A percentile compares a stretch with the other conserved stretches of the same genome.
phyloP scores from a whole-genome alignment of 371 early-diverging fungal genomes.

The Chytridium lagenaria region DNA sequence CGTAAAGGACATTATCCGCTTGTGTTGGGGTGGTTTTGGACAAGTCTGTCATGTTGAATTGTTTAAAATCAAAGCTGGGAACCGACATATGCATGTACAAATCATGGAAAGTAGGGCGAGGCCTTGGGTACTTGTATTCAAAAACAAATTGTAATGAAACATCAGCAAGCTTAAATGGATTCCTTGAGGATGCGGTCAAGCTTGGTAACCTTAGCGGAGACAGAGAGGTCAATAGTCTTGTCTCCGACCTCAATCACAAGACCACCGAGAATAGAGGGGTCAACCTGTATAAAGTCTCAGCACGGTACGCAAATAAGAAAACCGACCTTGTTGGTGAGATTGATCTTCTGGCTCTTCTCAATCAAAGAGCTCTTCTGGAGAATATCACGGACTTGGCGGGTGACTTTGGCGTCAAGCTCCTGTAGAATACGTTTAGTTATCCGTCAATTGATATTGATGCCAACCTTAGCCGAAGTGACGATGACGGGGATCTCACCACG shows the following conservation, averaged over 20 bases:
- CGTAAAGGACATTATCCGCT: neutral
- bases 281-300: slow-evolving; percentile 59
- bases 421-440: slow-evolving; percentile 18
- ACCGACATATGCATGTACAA: too few species aligned
- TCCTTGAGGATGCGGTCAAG: slow-evolving; percentile 84
- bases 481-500: slow-evolving; percentile 89
- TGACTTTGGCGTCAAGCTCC: slow-evolving; percentile 64
- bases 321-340: slow-evolving; percentile 84
- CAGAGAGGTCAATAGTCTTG: slow-evolving; percentile 97
- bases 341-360: slow-evolving; percentile 70
- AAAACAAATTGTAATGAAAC: too few species aligned
- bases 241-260: slow-evolving; percentile 96
- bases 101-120: too few species aligned
- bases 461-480: slow-evolving; percentile 86
- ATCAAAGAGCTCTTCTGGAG: slow-evolving; percentile 69
- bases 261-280: slow-evolving; percentile 94
- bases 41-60: neutral
- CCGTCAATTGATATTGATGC: neutral
- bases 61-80: too few species aligned
- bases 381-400: slow-evolving; percentile 65
- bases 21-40: neutral
- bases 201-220: slow-evolving; percentile 92
- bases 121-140: too few species aligned
- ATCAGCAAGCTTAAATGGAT: slow-evolving; percentile 50
- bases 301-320: neutral